Percentiles rank a stretch among this genome's conserved stretches.
These are phyloP conservation scores for Pyrrhoderma noxium DNA, from an alignment of 1,284 basidiomycete species.

Conservation along the genomic window DNA sequence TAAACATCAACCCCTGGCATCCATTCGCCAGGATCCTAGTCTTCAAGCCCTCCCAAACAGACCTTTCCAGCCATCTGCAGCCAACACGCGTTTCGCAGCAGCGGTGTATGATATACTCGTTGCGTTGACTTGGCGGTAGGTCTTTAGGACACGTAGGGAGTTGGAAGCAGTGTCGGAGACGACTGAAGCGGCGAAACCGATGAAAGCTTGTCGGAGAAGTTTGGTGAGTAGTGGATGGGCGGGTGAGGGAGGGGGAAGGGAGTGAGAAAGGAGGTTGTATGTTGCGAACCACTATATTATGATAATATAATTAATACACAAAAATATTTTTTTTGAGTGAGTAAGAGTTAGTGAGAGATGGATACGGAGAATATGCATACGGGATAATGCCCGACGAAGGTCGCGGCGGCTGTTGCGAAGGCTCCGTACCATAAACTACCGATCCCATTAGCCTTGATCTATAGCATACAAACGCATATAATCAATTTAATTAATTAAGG, in stretches of 20 bases:
- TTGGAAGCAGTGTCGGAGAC: slow-evolving; percentile 80
- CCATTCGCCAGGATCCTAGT: slow-evolving; percentile 82
- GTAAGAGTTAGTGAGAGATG: no score
- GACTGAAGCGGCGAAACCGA: slow-evolving; percentile 79
- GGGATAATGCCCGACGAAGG: slow-evolving; percentile 86
- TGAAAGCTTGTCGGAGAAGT: slow-evolving; percentile 73
- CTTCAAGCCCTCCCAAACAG: slow-evolving; percentile 74
- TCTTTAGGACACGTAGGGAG: slow-evolving; percentile 86
- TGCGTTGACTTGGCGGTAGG: slow-evolving; percentile 83
- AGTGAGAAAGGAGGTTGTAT: slow-evolving; percentile 71
- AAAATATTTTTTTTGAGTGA: no score
- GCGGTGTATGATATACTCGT: slow-evolving; percentile 67
- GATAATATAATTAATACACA: slow-evolving; percentile 1
- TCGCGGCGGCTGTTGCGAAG: slow-evolving; percentile 80
- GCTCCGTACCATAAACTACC: slow-evolving; percentile 83
- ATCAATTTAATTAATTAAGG: background rate
- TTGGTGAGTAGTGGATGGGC: slow-evolving; percentile 44
- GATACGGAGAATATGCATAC: no score
- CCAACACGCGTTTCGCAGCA: slow-evolving; percentile 60
- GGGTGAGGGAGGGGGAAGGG: slow-evolving; percentile 44
- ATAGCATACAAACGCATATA: background rate
- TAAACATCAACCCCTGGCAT: slow-evolving; percentile 79
- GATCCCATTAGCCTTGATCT: slow-evolving; percentile 71
- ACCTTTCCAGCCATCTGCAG: slow-evolving; percentile 55
- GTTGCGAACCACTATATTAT: slow-evolving; percentile 63